Conservation (phyloP, 139 green algal species). For the Diplosphaera chodatii region DNA sequence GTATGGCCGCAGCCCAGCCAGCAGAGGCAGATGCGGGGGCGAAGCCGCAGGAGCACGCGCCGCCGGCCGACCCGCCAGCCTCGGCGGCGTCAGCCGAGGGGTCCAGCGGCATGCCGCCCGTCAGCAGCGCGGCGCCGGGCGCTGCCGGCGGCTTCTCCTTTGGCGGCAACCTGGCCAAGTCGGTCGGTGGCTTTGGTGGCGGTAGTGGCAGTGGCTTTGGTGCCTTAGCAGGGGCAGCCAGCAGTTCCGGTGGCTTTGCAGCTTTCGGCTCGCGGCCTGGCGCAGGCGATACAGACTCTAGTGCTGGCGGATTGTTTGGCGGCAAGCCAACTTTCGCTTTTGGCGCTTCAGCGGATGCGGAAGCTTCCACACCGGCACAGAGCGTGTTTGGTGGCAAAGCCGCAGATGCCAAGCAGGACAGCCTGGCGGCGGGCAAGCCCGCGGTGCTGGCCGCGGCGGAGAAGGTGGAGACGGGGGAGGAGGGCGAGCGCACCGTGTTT, state of each 20-base stretch:
- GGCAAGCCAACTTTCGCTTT: not conserved
- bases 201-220: conserved; percentile 18
- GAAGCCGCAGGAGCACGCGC: not conserved
- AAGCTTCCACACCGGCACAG: not conserved
- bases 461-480: conserved; percentile 64
- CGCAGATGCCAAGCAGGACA: not conserved
- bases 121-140: too few relatives aligned
- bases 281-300: not conserved
- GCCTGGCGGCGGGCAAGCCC: not conserved
- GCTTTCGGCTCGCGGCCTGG: not conserved
- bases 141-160: conserved; percentile 11
- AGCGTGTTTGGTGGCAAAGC: conserved; percentile 5
- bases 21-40: not conserved
- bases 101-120: conserved; percentile 1
- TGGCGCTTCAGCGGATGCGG: not conserved
- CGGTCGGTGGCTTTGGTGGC: too few relatives aligned
- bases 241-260: not conserved
- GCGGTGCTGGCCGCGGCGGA: conserved; percentile 27
- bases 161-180: not conserved
- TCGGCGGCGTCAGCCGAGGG: not conserved
- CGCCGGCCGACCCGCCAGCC: not conserved
- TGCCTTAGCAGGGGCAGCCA: not conserved
- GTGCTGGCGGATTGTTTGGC: not conserved
- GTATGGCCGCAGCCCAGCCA: too few relatives aligned
- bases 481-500: conserved; percentile 58